Conservation (phyloP, 495 filamentous ascomycete genomes). For the Lasiosphaeria miniovina region DNA sequence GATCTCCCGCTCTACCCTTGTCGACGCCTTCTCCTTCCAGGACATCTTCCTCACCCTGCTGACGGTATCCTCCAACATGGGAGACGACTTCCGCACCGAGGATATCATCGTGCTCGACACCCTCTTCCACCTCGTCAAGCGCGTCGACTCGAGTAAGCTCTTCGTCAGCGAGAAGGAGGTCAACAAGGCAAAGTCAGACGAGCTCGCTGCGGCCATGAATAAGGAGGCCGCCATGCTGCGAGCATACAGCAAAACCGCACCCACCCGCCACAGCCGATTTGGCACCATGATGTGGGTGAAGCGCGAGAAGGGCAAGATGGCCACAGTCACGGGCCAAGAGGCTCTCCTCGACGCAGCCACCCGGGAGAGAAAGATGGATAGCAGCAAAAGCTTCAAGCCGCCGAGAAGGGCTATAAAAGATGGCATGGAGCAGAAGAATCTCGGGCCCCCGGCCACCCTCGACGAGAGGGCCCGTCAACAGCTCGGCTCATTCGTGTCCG, state of each 20-base stretch:
- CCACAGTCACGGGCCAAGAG: conserved; percentile 85
- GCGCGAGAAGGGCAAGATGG: conserved; percentile 73
- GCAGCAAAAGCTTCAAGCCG: conserved; percentile 83
- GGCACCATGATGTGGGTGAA: conserved; percentile 98
- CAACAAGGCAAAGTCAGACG: conserved; percentile 62
- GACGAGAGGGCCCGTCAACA: conserved; percentile 65
- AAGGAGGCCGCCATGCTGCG: conserved; percentile 79
- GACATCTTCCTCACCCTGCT: conserved; percentile 84
- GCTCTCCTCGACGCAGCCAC: conserved; percentile 69
- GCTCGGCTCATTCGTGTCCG: conserved; percentile 79
- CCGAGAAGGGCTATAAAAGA: conserved; percentile 62
- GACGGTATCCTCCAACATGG: conserved; percentile 84
- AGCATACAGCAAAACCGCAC: conserved; percentile 72
- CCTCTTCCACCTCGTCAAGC: conserved; percentile 87
- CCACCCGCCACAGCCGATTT: conserved; percentile 89
- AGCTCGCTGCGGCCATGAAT: conserved; percentile 68
- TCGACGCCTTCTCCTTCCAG: conserved; percentile 84
- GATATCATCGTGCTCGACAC: conserved; percentile 85
- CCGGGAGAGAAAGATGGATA: conserved; percentile 84
- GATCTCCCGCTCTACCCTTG: conserved; percentile 80
- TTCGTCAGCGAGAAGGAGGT: conserved; percentile 78
- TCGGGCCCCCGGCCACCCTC: conserved; percentile 68
- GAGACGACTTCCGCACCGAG: conserved; percentile 84
- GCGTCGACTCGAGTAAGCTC: conserved; percentile 78
- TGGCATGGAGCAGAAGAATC: conserved; percentile 67